Evolutionary conservation across 495 filamentous ascomycete species (phyloP), one percentile per base, ranked within the genome.

Genomic region (Xylaria palmicola): DNA sequence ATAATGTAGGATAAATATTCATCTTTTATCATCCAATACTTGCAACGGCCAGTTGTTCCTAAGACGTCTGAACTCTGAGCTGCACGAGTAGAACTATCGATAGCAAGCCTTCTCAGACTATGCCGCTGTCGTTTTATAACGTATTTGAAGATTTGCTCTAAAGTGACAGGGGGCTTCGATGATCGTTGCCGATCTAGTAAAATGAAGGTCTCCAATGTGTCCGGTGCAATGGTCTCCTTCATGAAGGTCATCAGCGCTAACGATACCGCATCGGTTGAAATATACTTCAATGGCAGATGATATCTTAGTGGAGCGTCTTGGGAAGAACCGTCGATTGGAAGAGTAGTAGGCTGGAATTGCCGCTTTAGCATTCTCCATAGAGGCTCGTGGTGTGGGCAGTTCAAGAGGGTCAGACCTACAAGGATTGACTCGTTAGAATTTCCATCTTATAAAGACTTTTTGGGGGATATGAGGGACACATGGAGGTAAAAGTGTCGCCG

Each of bases 191-290:
- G 81, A 63, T 97, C 91, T 73, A 95, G 91, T 49, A 98, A 71
- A 68, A 92, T 93, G 17, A 97, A 75, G 20, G 88, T 87, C 73
- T 98, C 90, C 9, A 98, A 76, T 2, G 85, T 88, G 70, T 98
- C 90, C 1, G 93, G 93, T 26, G 87, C 89, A 29, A 97, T 82
- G 0, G 91, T 87, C 62, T 96, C 90, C 59, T 88, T 91, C 52
- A 97, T 82, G 66, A 97, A 96, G 7, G 81, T 78, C 40, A 97
- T 85, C n/a, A 98, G 74, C 22, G 86, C 81, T 19, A 84, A 75
- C 0, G 91, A 92, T n/a, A 93, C 89, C 10, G 78, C 78, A 69
- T 97, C 90, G 0, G 90, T 95, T 62, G 95, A 90, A 12, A 98
- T 81, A 62, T 88, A 83, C 71, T 89, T 93, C 45, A 98, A 75